Evolutionary conservation across 2,329 filamentous ascomycete genomes (phyloP), one percentile per base, ranked within the genome.

Genomic region (Ophiognomonia clavigignenti-juglandacearum): DNA sequence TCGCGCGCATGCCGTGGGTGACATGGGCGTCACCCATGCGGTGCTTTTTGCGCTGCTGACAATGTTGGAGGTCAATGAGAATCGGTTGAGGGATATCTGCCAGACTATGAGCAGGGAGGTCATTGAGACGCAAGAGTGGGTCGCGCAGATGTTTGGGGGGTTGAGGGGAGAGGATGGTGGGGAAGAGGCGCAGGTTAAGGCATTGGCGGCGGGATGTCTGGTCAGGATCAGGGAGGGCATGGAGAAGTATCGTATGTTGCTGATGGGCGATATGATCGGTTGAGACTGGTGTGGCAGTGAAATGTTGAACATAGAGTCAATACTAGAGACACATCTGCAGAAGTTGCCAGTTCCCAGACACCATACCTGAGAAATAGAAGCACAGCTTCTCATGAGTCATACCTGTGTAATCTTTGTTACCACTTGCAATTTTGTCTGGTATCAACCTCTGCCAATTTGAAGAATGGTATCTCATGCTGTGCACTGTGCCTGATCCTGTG

Each of bases 81-180:
- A 81, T 40, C 81, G 89, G 51, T 80, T 85, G 68, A 72, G 82
- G 56, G 73, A 81, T 2, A 64, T 98, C 3, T 92, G 88, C 40
- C 80, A 83, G 50, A 80, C 84, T 48, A 80, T 89, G 57, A 83
- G 86, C 1, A 80, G 82, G 47, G 83, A 92, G 63, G 70, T 97
- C 19, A 75, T 95, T 43, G 92, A 97, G 73, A 86, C 88, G 50
- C 80, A 88, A 57, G 86, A 89, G 59, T 98, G 93, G 93, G 86
- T 88, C 2, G 77, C 82, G 36, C 73, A 74, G 45, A 77, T 96
- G 2, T 95, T 96, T 64, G 80, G 85, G 50, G 71, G 71, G 27
- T 71, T 69, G 7, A 67, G 71, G 24, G 75, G 75, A 0, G 70
- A 70, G 0, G 73, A 73, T 42, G 70, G 73, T 18, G 72, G 75